phyloP scores from a whole-genome alignment of 2,329 filamentous ascomycete species.

The Davidsoniella virescens region DNA sequence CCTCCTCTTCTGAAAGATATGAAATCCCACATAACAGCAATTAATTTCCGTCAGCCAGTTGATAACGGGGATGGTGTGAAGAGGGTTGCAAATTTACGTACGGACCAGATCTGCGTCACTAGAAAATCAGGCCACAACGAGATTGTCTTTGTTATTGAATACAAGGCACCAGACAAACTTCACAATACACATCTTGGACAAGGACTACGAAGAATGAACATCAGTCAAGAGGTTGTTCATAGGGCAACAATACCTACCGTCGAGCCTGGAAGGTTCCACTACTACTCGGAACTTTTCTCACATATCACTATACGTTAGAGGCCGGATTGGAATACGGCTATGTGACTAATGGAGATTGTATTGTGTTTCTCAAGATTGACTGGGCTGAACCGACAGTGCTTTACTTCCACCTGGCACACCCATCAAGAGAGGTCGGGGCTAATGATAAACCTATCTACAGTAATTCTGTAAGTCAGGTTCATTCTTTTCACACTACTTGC shows the following conservation, averaged over 20 bases:
- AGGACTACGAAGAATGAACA: slow-evolving; percentile 19
- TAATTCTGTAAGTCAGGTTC: background rate
- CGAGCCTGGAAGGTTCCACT: slow-evolving; percentile 18
- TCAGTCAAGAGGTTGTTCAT: slow-evolving; percentile 23
- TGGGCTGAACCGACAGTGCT: slow-evolving; percentile 13
- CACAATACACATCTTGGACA: slow-evolving; percentile 19
- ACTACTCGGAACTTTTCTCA: slow-evolving; percentile 23
- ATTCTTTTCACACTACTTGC: background rate
- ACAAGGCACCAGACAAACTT: slow-evolving; percentile 32
- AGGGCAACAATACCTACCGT: slow-evolving; percentile 17
- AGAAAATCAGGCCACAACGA: background rate
- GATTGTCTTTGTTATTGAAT: slow-evolving; percentile 24
- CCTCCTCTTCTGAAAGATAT: too few relatives aligned
- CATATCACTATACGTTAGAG: slow-evolving; percentile 33
- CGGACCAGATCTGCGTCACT: too few relatives aligned
- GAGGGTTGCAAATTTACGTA: too few relatives aligned
- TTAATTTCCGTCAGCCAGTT: too few relatives aligned
- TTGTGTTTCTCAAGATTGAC: slow-evolving; percentile 27
- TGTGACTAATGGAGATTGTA: slow-evolving; percentile 27
- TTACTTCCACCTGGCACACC: background rate
- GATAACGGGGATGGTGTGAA: too few relatives aligned
- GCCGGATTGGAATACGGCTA: slow-evolving; percentile 27
- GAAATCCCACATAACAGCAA: too few relatives aligned
- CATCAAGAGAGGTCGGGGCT: background rate
- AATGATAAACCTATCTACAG: background rate